Evolutionary conservation across 106 monocot species (phyloP), one percentile per base, ranked within the genome.

Genomic region (Triglochin maritima): DNA sequence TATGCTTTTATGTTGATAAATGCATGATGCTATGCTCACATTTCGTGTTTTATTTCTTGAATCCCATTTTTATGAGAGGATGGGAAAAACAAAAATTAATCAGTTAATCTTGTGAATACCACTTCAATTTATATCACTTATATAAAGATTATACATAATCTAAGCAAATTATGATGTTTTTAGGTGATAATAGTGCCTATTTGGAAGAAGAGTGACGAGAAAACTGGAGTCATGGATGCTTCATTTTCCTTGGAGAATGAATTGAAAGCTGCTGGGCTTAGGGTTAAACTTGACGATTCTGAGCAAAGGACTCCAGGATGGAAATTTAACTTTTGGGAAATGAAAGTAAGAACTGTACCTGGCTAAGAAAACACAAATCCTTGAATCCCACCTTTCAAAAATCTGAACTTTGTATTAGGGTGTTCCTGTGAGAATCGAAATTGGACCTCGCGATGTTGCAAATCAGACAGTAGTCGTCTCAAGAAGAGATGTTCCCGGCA

Each of bases 291-390:
- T 57, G 95, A 96, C 76, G 81, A 86, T 58, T 85, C 87, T 44
- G 90, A 90, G 61, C 83, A 88, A 69, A 81, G 81, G 49, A 90
- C 87, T 41, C 95, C 95, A 15, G 90, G 95, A 59, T 96, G 95
- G 90, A 96, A 96, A 74, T 96, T 82, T 64, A 87, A 96, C 69
- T 91, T 90, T 63, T 96, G 90, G 87, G 95, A 96, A 76, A 90
- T 96, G 90, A 96, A 96, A 69, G 93, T 89, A 86, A 73, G 56
- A 7, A 56, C 43, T 44, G 7, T 15, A 6, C 3, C 29, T 10
- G 2, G 47, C 8, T 66, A 2, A 4, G 11, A 45, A 57, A 16
- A 17, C 41, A 61, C 42, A 61, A 46, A 47, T 50, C 29, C 29
- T 29, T 29, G 29, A 29, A 29, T 29, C 29, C 29, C 29, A 29